A percentile compares a stretch with the other conserved stretches of the same genome.
Evolutionary conservation across 768 basidiomycete species (phyloP).

Genomic region (Lentinus tigrinus): DNA sequence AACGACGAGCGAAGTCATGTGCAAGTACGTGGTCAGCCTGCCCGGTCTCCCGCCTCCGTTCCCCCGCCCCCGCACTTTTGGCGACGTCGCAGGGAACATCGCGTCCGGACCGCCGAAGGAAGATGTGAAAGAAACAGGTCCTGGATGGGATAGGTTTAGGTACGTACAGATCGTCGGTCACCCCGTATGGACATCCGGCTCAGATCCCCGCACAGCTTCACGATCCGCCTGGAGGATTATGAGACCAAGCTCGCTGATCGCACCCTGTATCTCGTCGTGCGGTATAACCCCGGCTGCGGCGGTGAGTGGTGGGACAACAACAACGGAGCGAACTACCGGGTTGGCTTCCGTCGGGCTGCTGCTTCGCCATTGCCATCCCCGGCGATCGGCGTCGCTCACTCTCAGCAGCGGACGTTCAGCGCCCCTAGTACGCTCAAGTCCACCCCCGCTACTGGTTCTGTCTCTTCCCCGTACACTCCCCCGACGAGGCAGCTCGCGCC

Average conservation of each 20-base stretch:
- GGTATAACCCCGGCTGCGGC: conserved; percentile 46
- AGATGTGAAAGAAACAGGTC: conserved; percentile 10
- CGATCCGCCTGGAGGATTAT: conserved; percentile 72
- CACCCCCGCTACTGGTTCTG: conserved; percentile 26
- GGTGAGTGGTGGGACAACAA: conserved; percentile 98
- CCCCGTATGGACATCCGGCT: neutral
- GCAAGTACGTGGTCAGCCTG: conserved; percentile 49
- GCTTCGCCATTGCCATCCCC: conserved; percentile 21
- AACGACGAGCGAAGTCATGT: conserved; percentile 80
- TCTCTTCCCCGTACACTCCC: conserved; percentile 1
- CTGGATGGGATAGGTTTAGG: conserved; percentile 35
- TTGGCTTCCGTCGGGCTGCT: conserved; percentile 53
- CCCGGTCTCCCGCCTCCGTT: conserved; percentile 34
- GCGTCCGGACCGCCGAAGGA: conserved; percentile 27
- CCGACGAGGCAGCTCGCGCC: conserved; percentile 10
- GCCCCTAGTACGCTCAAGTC: conserved; percentile 28
- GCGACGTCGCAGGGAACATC: conserved; percentile 38
- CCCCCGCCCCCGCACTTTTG: conserved; percentile 32
- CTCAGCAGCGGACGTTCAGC: conserved; percentile 31
- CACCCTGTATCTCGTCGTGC: conserved; percentile 59
- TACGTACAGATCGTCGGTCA: conserved; percentile 16
- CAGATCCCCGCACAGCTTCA: conserved; percentile 49
- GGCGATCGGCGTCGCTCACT: conserved; percentile 9
- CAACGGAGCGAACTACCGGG: conserved; percentile 67
- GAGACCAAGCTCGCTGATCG: conserved; percentile 46